Base-by-base conservation (phyloP, 257 asterid species). In the Solanum medicagineum region DNA sequence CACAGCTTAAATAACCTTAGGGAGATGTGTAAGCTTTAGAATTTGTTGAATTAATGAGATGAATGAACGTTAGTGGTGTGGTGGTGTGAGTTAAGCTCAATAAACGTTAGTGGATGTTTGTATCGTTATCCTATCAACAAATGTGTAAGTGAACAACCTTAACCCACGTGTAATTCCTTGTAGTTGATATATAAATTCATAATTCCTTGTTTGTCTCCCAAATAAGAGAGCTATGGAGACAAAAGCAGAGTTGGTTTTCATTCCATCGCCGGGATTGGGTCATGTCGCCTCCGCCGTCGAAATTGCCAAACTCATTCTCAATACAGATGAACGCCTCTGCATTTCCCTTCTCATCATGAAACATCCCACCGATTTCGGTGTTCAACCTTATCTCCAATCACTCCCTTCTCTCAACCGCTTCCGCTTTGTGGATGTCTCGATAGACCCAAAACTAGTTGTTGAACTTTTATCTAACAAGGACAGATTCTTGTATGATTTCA, bases 261-360 rank as follows among this genome's bases (percentile, higher is more conserved):
- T 86, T 55, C 85, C 90, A 49, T 83, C 86, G 0, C 89, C 90
- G 2, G 87, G 87, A 57, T 73, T 88, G 70, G 89, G 91, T 10
- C 91, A 88, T 69, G 32, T 88, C 4, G 83, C 80, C 9, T 59
- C 91, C 45, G 63, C 89, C 1, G 63, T 87, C 22, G 87, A 86
- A 84, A 26, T 85, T 0, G 86, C 89, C 5, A 86, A 74, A 53
- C 80, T 70, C 47, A 77, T 87, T 19, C 80, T 70, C 4, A 14
- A 81, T 15, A 26, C 49, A 32, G 32, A 73, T 62, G 62, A 60
- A 24, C 87, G 69, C 2, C 62, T 88, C 2, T 86, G 85, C 1
- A 66, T 75, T 74, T 86, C 86, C 32, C 60, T 86, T 16, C 86
- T 86, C 79, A 45, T 81, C 14, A 85, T 84, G 19, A 88, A 84